These are phyloP conservation scores for Rhodotorula sp. DNA, from an alignment of 1,284 basidiomycete genomes.

Conservation along the genomic window DNA sequence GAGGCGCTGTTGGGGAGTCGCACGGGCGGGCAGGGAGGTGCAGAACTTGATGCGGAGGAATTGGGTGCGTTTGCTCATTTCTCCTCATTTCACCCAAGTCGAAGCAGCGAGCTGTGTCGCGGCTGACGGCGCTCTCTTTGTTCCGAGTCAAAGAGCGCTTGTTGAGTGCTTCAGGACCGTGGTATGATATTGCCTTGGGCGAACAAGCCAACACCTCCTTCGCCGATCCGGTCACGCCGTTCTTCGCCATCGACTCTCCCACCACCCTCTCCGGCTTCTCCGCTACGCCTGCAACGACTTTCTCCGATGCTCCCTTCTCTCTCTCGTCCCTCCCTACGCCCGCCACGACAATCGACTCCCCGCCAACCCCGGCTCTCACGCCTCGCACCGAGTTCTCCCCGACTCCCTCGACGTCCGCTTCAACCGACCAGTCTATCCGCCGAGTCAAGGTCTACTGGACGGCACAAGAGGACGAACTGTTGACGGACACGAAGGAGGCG, in stretches of 20 bases:
- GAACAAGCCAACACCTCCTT: no score
- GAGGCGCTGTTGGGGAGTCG: no score
- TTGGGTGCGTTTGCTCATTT: no score
- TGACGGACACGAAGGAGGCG: background rate
- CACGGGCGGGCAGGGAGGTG: no score
- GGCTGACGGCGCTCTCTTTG: no score
- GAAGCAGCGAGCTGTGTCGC: no score
- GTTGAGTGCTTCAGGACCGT: no score
- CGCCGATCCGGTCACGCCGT: no score
- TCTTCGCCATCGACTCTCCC: slow-evolving; percentile 40
- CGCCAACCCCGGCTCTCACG: slow-evolving; percentile 43
- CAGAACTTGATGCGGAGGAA: no score
- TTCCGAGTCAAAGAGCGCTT: no score
- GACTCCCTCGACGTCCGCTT: background rate
- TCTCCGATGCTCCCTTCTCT: slow-evolving; percentile 49
- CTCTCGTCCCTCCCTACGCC: slow-evolving; percentile 37
- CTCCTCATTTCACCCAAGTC: no score
- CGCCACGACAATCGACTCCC: slow-evolving; percentile 26
- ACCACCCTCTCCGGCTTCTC: slow-evolving; percentile 80
- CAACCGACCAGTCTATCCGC: background rate
- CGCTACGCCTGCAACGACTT: slow-evolving; percentile 65
- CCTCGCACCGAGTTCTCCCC: background rate
- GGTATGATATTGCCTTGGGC: no score
- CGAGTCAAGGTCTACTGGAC: slow-evolving; percentile 3
- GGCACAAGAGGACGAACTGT: background rate